Base-by-base conservation (phyloP, 257 asterid species). In the Nemophila menziesii region DNA sequence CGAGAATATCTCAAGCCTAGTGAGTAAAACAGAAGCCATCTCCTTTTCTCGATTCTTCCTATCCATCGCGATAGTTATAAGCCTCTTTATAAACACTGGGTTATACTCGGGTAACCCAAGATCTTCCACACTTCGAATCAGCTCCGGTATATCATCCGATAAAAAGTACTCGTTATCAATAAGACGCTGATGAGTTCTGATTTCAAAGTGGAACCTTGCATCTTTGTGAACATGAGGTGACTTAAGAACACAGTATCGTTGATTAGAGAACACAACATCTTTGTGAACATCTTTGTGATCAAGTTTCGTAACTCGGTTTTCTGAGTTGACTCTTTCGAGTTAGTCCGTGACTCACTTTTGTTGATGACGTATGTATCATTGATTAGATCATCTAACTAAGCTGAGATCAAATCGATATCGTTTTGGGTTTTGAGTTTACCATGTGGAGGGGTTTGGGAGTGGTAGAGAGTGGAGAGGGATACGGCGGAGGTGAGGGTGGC, bases 191-290 rank as follows among this genome's bases (percentile, higher is more conserved):
- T 90, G 98, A 16, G 96, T 81, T 67, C 98, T 63, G 34, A 90
- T 90, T 51, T 90, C 98, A 1, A 90, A 90, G 33, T 90, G 98
- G 75, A 84, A 84, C 70, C 96, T 77, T 9, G 97, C 97, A 29
- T 83, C 98, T 63, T 90, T 90, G 74, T 90, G 92, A 43, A 90
- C 98, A 18, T 90, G 98, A 1, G 96, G 98, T 19, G 96, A 90
- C 62, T 90, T 90, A 2, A 90, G 89, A 54, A 90, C 98, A 63
- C 98, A 90, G 11, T n/a, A n/a, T n/a, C n/a, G n/a, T n/a, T n/a
- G n/a, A n/a, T n/a, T n/a, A n/a, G n/a, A n/a, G n/a, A n/a, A n/a
- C n/a, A n/a, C n/a, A n/a, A n/a, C n/a, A n/a, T n/a, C n/a, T n/a
- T n/a, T n/a, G n/a, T n/a, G n/a, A n/a, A n/a, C n/a, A n/a, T n/a